Base-by-base conservation (phyloP, 2,329 filamentous ascomycete genomes). In the Bipolaris victoriae region DNA sequence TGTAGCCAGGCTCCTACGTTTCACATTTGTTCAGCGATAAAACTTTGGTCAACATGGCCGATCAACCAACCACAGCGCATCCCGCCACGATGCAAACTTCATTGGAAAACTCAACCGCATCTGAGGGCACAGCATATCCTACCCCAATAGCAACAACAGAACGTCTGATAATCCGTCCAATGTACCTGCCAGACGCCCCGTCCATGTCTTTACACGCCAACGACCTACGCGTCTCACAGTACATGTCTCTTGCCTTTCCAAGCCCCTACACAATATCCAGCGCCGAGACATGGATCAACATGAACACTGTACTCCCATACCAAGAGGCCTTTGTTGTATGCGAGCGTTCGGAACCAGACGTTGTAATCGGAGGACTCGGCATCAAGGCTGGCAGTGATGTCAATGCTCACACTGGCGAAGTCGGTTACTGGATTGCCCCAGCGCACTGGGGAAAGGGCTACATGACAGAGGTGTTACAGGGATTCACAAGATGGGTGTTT, bases 361-460 rank as follows among this genome's bases (percentile, higher is more conserved):
- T 56, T 10, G 43, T 70, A 1, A 74, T 79, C 52, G 78, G 78
- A 26, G 66, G 70, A 7, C 75, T 79, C 33, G 78, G 78, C 3
- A 52, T 80, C 7, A 75, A 69, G 52, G 71, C 70, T 40, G 71
- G 67, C n/a, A 11, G 39, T 31, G 77, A 79, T 53, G 64, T 77
- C 15, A 66, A 71, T 15, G 61, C 72, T 5, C 76, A 77, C 52
- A 68, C 66, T 1, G 78, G 73, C 0, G 76, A 79, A 55, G 47
- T 80, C 1, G 78, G 78, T 9, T 80, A 77, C 63, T 81, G 79
- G 79, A 54, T 80, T 10, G 73, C 69, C 15, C 74, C 77, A 51
- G 57, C 59, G 29, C 66, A 67, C 35, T 76, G 75, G 76, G 76
- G 78, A 0, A 60, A 63, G 41, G 74, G 74, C 2, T 63, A 75